A percentile compares a stretch with the other conserved stretches of the same genome.
Conservation (phyloP, 1,139 yeast genomes). For the Taphrina pruni region DNA sequence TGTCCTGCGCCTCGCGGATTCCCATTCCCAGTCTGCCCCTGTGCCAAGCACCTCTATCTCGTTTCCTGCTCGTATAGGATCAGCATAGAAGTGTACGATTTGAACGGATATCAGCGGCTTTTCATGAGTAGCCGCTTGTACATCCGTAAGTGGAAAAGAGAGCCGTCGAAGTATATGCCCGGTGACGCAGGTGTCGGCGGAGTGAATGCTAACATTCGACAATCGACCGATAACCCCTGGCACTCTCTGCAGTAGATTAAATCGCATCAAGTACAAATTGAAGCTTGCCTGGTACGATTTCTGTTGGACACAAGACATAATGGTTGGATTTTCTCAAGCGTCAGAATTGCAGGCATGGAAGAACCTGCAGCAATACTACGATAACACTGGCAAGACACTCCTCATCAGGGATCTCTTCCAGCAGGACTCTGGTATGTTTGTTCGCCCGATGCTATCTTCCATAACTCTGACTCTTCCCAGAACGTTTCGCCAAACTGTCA, state of each 20-base stretch:
- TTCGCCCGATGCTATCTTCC: neutral
- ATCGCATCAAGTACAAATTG: no score
- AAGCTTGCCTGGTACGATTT: no score
- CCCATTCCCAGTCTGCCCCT: neutral
- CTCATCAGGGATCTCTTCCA: conserved; percentile 78
- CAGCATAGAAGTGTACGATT: no score
- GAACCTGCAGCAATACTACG: conserved; percentile 71
- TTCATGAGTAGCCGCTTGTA: no score
- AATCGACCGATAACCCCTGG: neutral
- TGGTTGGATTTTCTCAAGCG: conserved; percentile 66
- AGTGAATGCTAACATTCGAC: neutral
- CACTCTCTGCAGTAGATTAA: neutral
- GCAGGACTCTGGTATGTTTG: conserved; percentile 59
- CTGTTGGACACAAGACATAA: conserved; percentile 44
- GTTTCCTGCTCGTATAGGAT: no score
- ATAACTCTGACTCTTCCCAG: neutral
- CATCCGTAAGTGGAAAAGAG: no score
- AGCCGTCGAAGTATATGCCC: no score
- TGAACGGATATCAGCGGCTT: no score
- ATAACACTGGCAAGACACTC: conserved; percentile 68
- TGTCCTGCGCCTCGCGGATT: neutral
- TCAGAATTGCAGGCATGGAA: conserved; percentile 85
- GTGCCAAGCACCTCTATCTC: no score
- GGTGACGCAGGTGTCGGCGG: conserved; percentile 10
- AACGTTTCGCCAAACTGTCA: conserved; percentile 74